Evolutionary conservation across 208 protist genomes (phyloP).

Genomic region (Crithidia fasciculata): DNA sequence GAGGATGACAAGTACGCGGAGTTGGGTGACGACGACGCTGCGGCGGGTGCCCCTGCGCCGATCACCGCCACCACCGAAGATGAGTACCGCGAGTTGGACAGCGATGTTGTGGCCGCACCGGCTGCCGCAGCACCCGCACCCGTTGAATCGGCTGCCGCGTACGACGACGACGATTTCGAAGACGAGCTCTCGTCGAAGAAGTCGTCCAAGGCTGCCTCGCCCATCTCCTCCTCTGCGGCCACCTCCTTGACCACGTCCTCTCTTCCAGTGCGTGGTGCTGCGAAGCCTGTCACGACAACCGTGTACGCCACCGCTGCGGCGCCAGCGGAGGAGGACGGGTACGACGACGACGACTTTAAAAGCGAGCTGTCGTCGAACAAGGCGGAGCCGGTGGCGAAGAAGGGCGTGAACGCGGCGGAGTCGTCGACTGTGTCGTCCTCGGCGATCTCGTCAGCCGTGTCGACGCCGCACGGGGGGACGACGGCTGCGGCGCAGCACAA

Average conservation of each 20-base stretch:
- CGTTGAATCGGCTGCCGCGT: not conserved
- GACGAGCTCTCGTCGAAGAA: constrained; percentile 23
- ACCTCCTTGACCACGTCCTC: not conserved
- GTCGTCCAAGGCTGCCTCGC: constrained; percentile 5
- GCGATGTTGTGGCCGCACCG: not conserved
- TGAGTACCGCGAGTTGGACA: not conserved
- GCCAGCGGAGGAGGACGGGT: not conserved
- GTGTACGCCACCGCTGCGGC: not conserved
- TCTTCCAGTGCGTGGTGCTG: not conserved
- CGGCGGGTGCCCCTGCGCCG: not conserved
- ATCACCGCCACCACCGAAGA: constrained; percentile 4
- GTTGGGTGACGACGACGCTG: constrained; percentile 18
- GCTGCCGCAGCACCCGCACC: not conserved
- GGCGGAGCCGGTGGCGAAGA: constrained; percentile 10
- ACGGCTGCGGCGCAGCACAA: constrained; percentile 3
- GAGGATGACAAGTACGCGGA: constrained; percentile 17
- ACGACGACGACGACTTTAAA: constrained; percentile 25
- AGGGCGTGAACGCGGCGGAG: not conserved
- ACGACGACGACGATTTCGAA: constrained; percentile 52
- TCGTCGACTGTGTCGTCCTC: constrained; percentile 15
- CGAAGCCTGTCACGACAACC: too few species aligned
- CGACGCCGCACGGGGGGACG: not conserved
- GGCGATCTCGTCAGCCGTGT: not conserved
- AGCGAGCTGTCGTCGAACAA: constrained; percentile 8
- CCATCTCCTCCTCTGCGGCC: not conserved